These are phyloP conservation scores for Pezicula rhizophila DNA, from an alignment of 2,329 filamentous ascomycete species.

Conservation along the genomic window DNA sequence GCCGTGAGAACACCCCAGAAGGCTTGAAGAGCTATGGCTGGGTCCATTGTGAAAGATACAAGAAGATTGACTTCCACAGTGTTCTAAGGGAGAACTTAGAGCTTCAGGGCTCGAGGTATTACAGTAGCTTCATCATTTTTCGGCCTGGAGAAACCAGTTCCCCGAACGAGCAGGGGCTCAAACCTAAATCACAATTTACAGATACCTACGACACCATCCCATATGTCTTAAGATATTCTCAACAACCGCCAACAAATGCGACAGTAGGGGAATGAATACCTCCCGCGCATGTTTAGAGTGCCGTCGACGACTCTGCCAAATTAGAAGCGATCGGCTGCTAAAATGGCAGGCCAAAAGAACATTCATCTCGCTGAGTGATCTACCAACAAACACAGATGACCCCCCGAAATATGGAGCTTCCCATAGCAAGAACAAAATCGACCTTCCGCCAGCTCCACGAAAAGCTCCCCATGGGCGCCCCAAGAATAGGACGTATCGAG, in stretches of 20 bases:
- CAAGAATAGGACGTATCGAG: conserved; percentile 1
- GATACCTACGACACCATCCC: too few species aligned
- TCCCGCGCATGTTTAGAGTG: conserved; percentile 25
- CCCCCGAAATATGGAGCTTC: neutral
- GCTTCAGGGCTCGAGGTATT: too few species aligned
- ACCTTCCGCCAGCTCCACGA: neutral
- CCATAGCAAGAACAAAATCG: neutral
- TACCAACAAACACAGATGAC: conserved; percentile 10
- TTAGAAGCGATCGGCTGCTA: conserved; percentile 8
- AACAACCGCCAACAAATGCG: too few species aligned
- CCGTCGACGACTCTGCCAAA: conserved; percentile 15
- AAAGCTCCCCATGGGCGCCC: conserved; percentile 3
- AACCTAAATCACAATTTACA: too few species aligned
- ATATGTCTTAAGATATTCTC: too few species aligned
- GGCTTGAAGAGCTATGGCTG: conserved; percentile 16
- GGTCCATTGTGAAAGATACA: conserved; percentile 16
- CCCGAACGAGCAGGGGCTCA: too few species aligned
- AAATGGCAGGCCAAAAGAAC: conserved; percentile 19
- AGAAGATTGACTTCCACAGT: neutral
- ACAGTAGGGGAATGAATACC: conserved; percentile 17
- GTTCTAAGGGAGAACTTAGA: too few species aligned
- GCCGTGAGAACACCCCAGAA: conserved; percentile 24
- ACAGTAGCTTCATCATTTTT: too few species aligned
- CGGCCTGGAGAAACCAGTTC: too few species aligned
- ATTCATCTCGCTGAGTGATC: conserved; percentile 21